Conservation (phyloP, 306 rosid species). For the Delonix regia region DNA sequence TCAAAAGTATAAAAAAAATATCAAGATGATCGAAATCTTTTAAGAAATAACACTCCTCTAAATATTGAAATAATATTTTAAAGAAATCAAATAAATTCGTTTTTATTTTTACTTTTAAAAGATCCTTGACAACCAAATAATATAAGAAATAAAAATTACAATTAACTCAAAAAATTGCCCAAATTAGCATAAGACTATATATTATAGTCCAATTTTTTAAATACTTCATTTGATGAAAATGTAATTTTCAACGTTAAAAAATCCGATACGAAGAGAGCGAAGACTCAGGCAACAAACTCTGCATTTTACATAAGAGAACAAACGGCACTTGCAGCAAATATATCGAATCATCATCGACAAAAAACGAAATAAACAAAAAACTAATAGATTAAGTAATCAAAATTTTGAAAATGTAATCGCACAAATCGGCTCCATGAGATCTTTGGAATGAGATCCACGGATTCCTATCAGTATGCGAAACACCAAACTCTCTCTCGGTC, state of each 20-base stretch:
- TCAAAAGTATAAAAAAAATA: no score
- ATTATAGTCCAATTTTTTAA: no score
- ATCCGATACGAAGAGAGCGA: not conserved
- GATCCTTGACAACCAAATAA: no score
- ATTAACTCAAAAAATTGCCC: not conserved
- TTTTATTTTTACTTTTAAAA: no score
- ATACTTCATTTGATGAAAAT: not conserved
- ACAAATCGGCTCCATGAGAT: not conserved
- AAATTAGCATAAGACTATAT: no score
- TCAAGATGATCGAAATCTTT: no score
- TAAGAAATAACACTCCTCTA: no score
- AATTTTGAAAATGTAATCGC: not conserved
- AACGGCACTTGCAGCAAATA: constrained; percentile 7
- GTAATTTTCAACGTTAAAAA: not conserved
- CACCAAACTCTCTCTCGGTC: not conserved
- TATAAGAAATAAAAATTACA: no score
- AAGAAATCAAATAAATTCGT: no score
- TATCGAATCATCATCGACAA: not conserved
- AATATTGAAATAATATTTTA: no score
- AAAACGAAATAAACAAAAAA: not conserved
- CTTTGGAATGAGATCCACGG: not conserved
- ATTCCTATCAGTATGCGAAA: constrained; percentile 16
- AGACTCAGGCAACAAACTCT: not conserved
- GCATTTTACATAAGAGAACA: not conserved
- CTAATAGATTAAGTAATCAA: not conserved